Conservation (phyloP, 495 filamentous ascomycete species). For the Trichoderma gamsii region DNA sequence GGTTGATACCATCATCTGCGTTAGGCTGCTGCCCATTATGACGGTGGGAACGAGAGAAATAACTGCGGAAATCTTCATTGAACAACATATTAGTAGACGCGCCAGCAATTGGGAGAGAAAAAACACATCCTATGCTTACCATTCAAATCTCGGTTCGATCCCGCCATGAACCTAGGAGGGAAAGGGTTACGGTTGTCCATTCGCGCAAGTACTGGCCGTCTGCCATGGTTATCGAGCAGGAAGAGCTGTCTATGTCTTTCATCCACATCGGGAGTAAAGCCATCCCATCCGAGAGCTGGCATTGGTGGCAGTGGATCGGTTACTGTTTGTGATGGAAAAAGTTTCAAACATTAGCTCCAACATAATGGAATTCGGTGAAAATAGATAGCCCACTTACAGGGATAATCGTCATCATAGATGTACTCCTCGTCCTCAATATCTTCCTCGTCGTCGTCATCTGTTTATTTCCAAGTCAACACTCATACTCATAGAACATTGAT, state of each 20-base stretch:
- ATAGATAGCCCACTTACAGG: slow-evolving; percentile 47
- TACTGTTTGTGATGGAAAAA: slow-evolving; percentile 26
- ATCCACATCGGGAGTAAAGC: slow-evolving; percentile 19
- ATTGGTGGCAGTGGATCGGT: slow-evolving; percentile 47
- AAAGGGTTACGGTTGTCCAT: slow-evolving; percentile 4
- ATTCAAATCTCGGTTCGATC: slow-evolving; percentile 18
- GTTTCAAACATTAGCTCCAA: slow-evolving; percentile 7
- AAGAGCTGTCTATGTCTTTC: slow-evolving; percentile 13
- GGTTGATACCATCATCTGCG: slow-evolving; percentile 75
- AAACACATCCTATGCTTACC: slow-evolving; percentile 18
- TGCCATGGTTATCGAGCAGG: slow-evolving; percentile 6
- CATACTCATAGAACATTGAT: neutral
- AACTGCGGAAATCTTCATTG: slow-evolving; percentile 34
- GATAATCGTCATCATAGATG: slow-evolving; percentile 61
- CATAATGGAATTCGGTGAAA: neutral
- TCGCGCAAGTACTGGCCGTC: slow-evolving; percentile 5
- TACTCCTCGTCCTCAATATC: slow-evolving; percentile 69
- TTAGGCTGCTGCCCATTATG: slow-evolving; percentile 24
- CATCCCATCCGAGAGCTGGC: slow-evolving; percentile 43
- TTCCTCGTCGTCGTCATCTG: slow-evolving; percentile 56
- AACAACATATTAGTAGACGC: slow-evolving; percentile 15
- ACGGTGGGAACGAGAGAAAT: slow-evolving; percentile 27
- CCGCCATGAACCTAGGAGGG: slow-evolving; percentile 1
- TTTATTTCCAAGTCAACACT: slow-evolving; percentile 18
- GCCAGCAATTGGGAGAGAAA: neutral